Evolutionary conservation across 2,329 filamentous ascomycete species (phyloP).

Genomic region (Colletotrichum salicis): DNA sequence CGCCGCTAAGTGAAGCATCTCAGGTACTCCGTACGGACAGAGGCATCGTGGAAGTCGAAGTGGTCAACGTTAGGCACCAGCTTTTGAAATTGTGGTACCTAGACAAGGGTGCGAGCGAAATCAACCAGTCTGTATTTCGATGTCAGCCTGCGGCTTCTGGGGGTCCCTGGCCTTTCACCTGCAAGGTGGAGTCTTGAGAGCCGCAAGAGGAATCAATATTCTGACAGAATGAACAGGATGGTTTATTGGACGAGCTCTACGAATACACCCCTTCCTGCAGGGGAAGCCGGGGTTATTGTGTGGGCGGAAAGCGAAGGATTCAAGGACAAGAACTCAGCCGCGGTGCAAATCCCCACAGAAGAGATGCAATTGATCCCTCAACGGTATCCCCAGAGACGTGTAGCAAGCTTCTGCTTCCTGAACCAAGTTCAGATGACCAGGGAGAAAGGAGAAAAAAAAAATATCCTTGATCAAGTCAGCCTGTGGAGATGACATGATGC

Average conservation of each 20-base stretch:
- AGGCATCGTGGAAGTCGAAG: too few species aligned
- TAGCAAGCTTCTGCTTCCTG: too few species aligned
- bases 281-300: background rate
- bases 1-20: too few species aligned
- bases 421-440: too few species aligned
- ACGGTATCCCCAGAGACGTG: too few species aligned
- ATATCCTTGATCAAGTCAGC: too few species aligned
- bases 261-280: background rate
- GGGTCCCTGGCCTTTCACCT: background rate
- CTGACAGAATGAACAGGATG: background rate
- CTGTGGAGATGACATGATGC: too few species aligned
- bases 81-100: background rate
- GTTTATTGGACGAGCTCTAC: background rate
- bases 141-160: background rate
- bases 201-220: background rate
- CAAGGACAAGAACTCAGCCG: background rate
- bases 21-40: too few species aligned
- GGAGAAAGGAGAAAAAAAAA: too few species aligned
- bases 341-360: too few species aligned
- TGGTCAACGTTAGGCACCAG: background rate
- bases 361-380: too few species aligned
- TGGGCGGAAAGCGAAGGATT: background rate
- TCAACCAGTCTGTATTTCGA: background rate
- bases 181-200: background rate
- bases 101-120: background rate